Base-by-base conservation (phyloP, 2,329 filamentous ascomycete genomes). In the Colletotrichum theobromicola region DNA sequence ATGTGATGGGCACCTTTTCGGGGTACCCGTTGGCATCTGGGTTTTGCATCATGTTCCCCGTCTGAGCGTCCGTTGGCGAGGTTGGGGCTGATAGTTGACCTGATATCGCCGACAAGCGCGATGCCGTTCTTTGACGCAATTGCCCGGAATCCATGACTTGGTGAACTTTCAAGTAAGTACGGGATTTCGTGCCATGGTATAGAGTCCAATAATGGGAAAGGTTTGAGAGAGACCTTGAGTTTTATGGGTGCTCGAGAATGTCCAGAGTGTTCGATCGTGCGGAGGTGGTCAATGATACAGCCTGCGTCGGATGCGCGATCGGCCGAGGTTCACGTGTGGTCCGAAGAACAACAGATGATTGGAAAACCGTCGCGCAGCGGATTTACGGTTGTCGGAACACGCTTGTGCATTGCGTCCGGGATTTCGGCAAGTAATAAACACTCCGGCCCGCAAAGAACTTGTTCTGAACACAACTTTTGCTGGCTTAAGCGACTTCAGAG, bases 21-120 rank as follows among this genome's bases (percentile, higher is more conserved):
- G 73, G 69, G 24, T 75, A 75, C 7, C 73, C 73, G 30, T 75
- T 28, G 6, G 8, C 21, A 30, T 75, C 73, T 12, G 72, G 72
- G 1, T 72, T 72, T 7, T 24, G 42, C 34, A 67, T 60, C 13
- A 30, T 26, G 18, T 72, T 72, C 18, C 42, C n/a, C 6, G 26
- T 46, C n/a, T 53, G 24, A 5, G 58, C 21, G 53, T 16, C 53
- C 2, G 32, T 8, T 7, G 34, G 13, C 26, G 53, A 53, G 8
- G 72, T 7, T 28, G 53, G 60, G 8, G 72, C 30, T 12, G 42
- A 32, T 7, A 74, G 3, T 13, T 74, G 72, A 12, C 10, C 21
- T 18, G 37, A 46, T 15, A 74, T 30, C 5, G 72, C 72, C 4
- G 57, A 28, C 13, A 74, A 12, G 7, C 72, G 61, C 34, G 42